phyloP scores from a whole-genome alignment of 768 basidiomycete genomes.

The Termitomyces bulborhizus region DNA sequence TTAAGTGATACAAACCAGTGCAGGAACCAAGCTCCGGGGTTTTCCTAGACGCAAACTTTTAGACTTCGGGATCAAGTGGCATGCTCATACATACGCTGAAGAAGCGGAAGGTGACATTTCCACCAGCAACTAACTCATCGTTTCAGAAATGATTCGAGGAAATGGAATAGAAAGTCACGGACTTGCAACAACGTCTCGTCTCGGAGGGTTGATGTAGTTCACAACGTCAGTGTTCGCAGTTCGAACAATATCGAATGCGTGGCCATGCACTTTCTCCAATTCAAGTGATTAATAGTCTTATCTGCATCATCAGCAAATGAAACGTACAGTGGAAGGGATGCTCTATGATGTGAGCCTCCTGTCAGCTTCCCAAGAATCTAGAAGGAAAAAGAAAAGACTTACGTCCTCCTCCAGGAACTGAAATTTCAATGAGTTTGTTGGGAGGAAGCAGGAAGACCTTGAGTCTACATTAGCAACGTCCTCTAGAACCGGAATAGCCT shows the following conservation, averaged over 20 bases:
- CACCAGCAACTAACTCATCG: conserved; percentile 20
- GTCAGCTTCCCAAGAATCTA: not conserved
- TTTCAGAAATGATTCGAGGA: not conserved
- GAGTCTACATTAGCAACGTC: not conserved
- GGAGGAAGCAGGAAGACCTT: not conserved
- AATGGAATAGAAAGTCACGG: not conserved
- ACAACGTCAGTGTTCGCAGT: conserved; percentile 15
- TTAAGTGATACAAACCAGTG: conserved; percentile 24
- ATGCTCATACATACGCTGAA: conserved; percentile 12
- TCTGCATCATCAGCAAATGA: not conserved
- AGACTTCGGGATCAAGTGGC: not conserved
- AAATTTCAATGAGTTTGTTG: conserved; percentile 13
- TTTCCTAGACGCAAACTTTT: conserved; percentile 20
- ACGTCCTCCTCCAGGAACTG: conserved; percentile 28
- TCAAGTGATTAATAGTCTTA: not conserved
- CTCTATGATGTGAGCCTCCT: not conserved
- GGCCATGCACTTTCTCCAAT: conserved; percentile 20
- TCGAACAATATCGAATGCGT: conserved; percentile 23
- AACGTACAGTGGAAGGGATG: conserved; percentile 26
- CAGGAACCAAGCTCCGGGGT: conserved; percentile 55
- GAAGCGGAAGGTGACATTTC: conserved; percentile 30
- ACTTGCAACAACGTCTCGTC: not conserved
- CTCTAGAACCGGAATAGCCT: not conserved
- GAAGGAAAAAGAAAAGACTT: not conserved
- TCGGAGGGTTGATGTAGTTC: conserved; percentile 12